Evolutionary conservation across 768 basidiomycete species (phyloP), one percentile per base, ranked within the genome.

Genomic region (Leccinum subtestaceum): DNA sequence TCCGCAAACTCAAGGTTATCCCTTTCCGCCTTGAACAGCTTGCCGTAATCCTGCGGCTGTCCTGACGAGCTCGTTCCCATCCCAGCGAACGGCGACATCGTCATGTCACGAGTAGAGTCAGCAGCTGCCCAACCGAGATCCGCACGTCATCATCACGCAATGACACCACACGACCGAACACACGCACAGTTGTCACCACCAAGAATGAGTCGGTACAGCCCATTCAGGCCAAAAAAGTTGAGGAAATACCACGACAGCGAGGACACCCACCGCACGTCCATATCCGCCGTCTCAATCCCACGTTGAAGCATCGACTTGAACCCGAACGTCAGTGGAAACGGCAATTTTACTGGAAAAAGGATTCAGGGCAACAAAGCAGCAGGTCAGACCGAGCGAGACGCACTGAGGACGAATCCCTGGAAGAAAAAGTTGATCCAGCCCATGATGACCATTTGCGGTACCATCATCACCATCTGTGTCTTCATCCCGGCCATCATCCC

Each of bases 351-450:
- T 98, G 67, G 29, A 4, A 27, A 27, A 17, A 10, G 7, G n/a
- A 19, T n/a, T 52, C 8, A 59, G 50, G 58, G 52, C 46, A 31
- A 47, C 17, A 25, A 25, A 52, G 45, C 27, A 21, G 46, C 50
- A 5, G 54, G 36, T 25, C 55, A 55, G 31, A 53, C 46, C 43
- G 21, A 38, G 2, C 1, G 55, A 48, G 38, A 86, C 95, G 74
- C 72, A 98, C 96, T 98, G 58, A 98, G 81, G 59, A 99, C 91
- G 72, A 98, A 98, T 29, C 97, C 97, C 68, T 96, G 91, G 78
- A 98, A 99, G 85, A 99, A 99, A 74, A 95, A 94, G 74, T 95
- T 98, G 76, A 99, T 98, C 92, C 96, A 98, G 53, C 95, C 95
- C 96, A 98, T 98, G 65, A 98, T 93, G 60, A 97, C 82, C 90